Evolutionary conservation across 192 early-diverging fungal species (phyloP), one percentile per base, ranked within the genome.

Genomic region (Lunasporangiospora selenospora): DNA sequence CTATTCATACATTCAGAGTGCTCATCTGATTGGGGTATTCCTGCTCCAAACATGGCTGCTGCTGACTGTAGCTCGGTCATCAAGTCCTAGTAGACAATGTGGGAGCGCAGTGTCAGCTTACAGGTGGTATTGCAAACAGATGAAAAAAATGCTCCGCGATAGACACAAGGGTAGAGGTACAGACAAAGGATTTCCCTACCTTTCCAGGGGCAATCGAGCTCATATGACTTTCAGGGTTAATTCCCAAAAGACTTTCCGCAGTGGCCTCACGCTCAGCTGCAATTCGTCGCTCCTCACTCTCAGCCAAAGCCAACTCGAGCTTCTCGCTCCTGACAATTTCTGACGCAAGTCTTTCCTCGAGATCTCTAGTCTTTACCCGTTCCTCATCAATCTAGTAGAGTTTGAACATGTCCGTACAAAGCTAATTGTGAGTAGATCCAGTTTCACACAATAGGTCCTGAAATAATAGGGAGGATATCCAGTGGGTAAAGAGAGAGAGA

Each of bases 241-340:
- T n/a, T n/a, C n/a, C n/a, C n/a, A n/a, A n/a, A n/a, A n/a, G n/a
- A n/a, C n/a, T n/a, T n/a, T n/a, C n/a, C n/a, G n/a, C n/a, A n/a
- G n/a, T n/a, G n/a, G n/a, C n/a, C n/a, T n/a, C n/a, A n/a, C n/a
- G 19, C 58, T 61, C 24, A 61, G 45, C 13, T 53, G 53, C 53
- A 71, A 53, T 48, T 56, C 62, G 32, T 66, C 64, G n/a, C 30
- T 57, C 32, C 32, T 69, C 13, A 53, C n/a, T n/a, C n/a, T n/a
- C n/a, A n/a, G n/a, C n/a, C n/a, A n/a, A n/a, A n/a, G n/a, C 43
- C 36, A 71, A 47, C 9, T 71, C 67, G 31, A 71, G 27, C 33
- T 71, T 36, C 16, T 71, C 58, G 30, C 49, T 56, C 32, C 50
- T 62, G 7, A 46, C 54, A 27, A 71, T 50, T 24, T 71, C 67